phyloP scores from a whole-genome alignment of 2,329 filamentous ascomycete species.

The Fusarium metavorans region DNA sequence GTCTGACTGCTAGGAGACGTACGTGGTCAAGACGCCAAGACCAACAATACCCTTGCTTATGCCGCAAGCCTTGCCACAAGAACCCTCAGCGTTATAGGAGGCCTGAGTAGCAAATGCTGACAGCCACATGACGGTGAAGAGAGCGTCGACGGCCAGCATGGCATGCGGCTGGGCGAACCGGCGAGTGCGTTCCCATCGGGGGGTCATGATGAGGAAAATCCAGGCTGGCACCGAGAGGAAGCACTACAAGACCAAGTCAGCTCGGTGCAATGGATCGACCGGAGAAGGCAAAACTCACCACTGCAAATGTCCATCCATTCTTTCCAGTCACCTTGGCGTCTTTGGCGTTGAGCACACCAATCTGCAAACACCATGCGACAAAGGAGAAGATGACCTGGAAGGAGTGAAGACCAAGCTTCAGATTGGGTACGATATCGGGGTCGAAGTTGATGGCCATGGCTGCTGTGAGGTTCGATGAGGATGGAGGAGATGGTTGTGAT shows the following conservation, averaged over 20 bases:
- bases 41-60: slow-evolving; percentile 73
- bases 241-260: slow-evolving; percentile 58
- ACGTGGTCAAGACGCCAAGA: slow-evolving; percentile 73
- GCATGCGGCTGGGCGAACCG: slow-evolving; percentile 72
- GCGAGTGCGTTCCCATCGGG: slow-evolving; percentile 71
- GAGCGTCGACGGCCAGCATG: slow-evolving; percentile 69
- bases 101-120: slow-evolving; percentile 76
- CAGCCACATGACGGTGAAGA: slow-evolving; percentile 73
- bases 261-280: not conserved
- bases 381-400: slow-evolving; percentile 67
- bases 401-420: slow-evolving; percentile 70
- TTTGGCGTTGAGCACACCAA: slow-evolving; percentile 66
- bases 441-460: slow-evolving; percentile 65
- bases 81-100: slow-evolving; percentile 68
- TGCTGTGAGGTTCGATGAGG: not conserved
- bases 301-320: slow-evolving; percentile 73
- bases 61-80: slow-evolving; percentile 68
- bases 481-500: not conserved
- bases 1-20: slow-evolving; percentile 46
- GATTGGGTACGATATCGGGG: slow-evolving; percentile 64
- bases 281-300: slow-evolving; percentile 59
- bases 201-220: slow-evolving; percentile 74
- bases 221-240: slow-evolving; percentile 74
- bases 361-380: slow-evolving; percentile 69
- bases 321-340: slow-evolving; percentile 65